Conservation (phyloP, 2,329 filamentous ascomycete species). For the Trichoderma sp. region DNA sequence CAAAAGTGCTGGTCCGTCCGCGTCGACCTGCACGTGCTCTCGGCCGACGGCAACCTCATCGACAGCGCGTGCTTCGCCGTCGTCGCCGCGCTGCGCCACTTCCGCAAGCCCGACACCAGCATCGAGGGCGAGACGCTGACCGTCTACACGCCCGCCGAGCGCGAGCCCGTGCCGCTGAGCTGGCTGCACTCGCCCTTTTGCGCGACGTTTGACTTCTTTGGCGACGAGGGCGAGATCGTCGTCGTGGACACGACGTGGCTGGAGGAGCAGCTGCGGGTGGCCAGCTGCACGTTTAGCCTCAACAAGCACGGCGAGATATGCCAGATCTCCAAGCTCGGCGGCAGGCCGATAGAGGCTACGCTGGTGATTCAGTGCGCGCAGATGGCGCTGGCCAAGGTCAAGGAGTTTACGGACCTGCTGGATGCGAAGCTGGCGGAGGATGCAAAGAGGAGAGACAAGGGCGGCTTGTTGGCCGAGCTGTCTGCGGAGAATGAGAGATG, state of each 20-base stretch:
- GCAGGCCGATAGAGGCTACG: conserved; percentile 77
- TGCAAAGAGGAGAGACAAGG: conserved; percentile 73
- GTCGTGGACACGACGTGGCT: conserved; percentile 71
- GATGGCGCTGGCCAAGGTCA: conserved; percentile 75
- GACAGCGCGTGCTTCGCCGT: conserved; percentile 85
- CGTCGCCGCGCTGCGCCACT: conserved; percentile 86
- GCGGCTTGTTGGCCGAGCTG: conserved; percentile 74
- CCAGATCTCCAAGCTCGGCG: conserved; percentile 88
- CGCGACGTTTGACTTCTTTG: conserved; percentile 84
- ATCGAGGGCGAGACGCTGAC: conserved; percentile 84
- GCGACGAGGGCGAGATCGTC: conserved; percentile 66
- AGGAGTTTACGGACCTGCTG: conserved; percentile 75
- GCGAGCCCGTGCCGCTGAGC: conserved; percentile 85
- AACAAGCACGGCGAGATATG: conserved; percentile 90
- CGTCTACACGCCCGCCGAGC: conserved; percentile 79
- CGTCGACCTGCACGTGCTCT: conserved; percentile 87
- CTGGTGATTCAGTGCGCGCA: conserved; percentile 75
- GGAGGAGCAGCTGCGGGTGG: conserved; percentile 75
- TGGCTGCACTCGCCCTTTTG: conserved; percentile 92
- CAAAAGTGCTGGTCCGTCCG: conserved; percentile 90
- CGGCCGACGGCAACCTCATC: conserved; percentile 86
- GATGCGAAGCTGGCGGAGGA: conserved; percentile 76
- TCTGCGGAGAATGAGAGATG: conserved; percentile 80
- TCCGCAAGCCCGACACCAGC: conserved; percentile 84
- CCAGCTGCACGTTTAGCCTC: conserved; percentile 78